Percentiles rank a stretch among this genome's conserved stretches.
Conservation (phyloP, 2,329 filamentous ascomycete species). For the Hymenoscyphus occultus region DNA sequence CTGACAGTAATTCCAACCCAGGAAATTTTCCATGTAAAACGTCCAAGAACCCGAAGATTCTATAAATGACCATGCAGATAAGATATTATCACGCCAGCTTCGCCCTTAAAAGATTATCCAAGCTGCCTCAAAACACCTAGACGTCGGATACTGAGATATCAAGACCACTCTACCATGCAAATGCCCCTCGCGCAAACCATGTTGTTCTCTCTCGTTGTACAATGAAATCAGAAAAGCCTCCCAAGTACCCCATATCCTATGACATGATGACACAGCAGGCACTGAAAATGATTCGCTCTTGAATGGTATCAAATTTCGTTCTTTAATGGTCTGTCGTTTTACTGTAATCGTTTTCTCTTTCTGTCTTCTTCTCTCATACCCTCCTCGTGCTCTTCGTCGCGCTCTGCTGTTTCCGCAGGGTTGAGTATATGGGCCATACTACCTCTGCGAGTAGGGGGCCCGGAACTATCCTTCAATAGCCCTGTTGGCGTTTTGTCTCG, state of each 20-base stretch:
- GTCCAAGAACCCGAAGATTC: not conserved
- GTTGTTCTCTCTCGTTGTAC: slow-evolving; percentile 15
- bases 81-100: slow-evolving; percentile 2
- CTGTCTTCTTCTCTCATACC: slow-evolving; percentile 56
- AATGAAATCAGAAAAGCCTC: slow-evolving; percentile 13
- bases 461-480: slow-evolving; percentile 44
- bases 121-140: slow-evolving; percentile 8
- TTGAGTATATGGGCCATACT: slow-evolving; percentile 73
- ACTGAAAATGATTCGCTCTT: slow-evolving; percentile 6
- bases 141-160: not conserved
- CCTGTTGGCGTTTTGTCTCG: slow-evolving; percentile 32
- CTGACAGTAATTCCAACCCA: slow-evolving; percentile 1
- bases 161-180: slow-evolving; percentile 16
- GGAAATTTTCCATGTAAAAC: not conserved
- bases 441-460: slow-evolving; percentile 62
- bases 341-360: slow-evolving; percentile 60
- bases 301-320: slow-evolving; percentile 3
- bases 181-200: slow-evolving; percentile 19
- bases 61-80: slow-evolving; percentile 2
- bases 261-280: not conserved
- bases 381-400: slow-evolving; percentile 63
- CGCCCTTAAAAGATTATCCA: slow-evolving; percentile 12
- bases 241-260: slow-evolving; percentile 10
- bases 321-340: slow-evolving; percentile 8
- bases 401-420: slow-evolving; percentile 64